Base-by-base conservation (phyloP, 371 early-diverging fungal species). In the Mortierella sp. region DNA sequence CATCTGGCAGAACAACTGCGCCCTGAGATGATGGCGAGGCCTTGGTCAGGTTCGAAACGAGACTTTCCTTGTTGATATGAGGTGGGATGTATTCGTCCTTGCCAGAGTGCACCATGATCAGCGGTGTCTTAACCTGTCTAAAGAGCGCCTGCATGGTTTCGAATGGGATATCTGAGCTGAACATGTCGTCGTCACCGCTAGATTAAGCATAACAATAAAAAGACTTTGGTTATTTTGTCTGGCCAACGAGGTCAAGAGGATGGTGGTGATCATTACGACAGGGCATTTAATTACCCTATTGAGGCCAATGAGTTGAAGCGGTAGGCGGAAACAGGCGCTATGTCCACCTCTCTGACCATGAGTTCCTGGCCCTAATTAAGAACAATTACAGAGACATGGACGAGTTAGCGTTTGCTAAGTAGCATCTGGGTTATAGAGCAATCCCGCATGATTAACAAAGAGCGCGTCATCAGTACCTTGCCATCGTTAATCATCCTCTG, bases 181-280 rank as follows among this genome's bases (percentile, higher is more conserved):
- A 92, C 54, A 92, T 88, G 75, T 92, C 92, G 72, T 92, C 91
- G 65, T 91, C 91, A 0, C 92, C 92, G 14, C 92, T 91, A 83
- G 21, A 51, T 24, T 56, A 27, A 71, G n/a, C 2, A 27, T 49
- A 46, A 46, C 4, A 16, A 49, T 44, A 48, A 44, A 56, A 54
- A 71, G 82, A 16, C 18, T 2, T 18, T 6, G 32, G 29, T 35
- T 63, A 63, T 12, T 32, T 63, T 32, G 35, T 7, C 18, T 63
- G 16, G 18, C 32, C 0, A 12, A 2, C 1, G 14, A 27, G 27
- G 51, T 51, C 21, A 21, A 2, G 35, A 35, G 7, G 24, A 41
- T 0, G 8, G 0, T 10, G 7, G 1, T 0, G 24, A 2, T 14
- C 2, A 41, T 21, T 38, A 24, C 38, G 32, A 4, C 27, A 11